These are phyloP conservation scores for Panaeolus cyanescens DNA, from an alignment of 768 basidiomycete species.

Conservation along the genomic window DNA sequence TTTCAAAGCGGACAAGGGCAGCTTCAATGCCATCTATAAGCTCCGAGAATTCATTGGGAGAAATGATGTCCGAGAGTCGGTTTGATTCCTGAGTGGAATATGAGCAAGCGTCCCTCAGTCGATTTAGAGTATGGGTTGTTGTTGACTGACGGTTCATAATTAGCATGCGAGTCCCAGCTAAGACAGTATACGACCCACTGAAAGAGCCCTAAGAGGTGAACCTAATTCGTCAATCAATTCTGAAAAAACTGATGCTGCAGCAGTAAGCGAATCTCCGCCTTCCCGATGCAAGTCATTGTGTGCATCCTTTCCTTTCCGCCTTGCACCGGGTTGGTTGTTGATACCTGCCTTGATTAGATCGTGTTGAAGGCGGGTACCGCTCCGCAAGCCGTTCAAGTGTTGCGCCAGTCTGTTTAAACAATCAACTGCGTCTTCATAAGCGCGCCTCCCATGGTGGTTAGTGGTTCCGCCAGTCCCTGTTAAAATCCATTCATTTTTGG, in stretches of 20 bases:
- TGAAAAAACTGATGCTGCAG: slow-evolving; percentile 75
- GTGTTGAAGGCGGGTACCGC: slow-evolving; percentile 82
- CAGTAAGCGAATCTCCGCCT: slow-evolving; percentile 48
- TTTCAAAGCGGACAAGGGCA: slow-evolving; percentile 74
- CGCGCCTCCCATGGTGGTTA: slow-evolving; percentile 40
- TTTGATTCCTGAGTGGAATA: slow-evolving; percentile 36
- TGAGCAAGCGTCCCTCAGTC: slow-evolving; percentile 68
- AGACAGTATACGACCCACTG: slow-evolving; percentile 45
- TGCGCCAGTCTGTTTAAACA: slow-evolving; percentile 90
- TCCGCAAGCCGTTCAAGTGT: slow-evolving; percentile 87
- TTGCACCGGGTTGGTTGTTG: slow-evolving; percentile 21
- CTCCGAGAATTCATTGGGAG: slow-evolving; percentile 63
- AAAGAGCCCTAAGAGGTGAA: slow-evolving; percentile 72
- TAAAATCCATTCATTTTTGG: slow-evolving; percentile 78
- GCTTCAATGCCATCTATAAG: slow-evolving; percentile 68
- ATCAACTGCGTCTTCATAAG: slow-evolving; percentile 86
- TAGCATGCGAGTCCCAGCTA: not conserved
- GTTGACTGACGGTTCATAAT: slow-evolving; percentile 43
- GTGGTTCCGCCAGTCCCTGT: slow-evolving; percentile 20
- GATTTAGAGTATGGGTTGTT: slow-evolving; percentile 60
- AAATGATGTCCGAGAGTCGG: slow-evolving; percentile 33
- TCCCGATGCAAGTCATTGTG: slow-evolving; percentile 7
- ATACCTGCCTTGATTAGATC: slow-evolving; percentile 69
- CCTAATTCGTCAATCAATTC: slow-evolving; percentile 80
- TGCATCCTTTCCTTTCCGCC: slow-evolving; percentile 18